Evolutionary conservation across 2,329 filamentous ascomycete species (phyloP).

Genomic region (Fusarium abutilonis): DNA sequence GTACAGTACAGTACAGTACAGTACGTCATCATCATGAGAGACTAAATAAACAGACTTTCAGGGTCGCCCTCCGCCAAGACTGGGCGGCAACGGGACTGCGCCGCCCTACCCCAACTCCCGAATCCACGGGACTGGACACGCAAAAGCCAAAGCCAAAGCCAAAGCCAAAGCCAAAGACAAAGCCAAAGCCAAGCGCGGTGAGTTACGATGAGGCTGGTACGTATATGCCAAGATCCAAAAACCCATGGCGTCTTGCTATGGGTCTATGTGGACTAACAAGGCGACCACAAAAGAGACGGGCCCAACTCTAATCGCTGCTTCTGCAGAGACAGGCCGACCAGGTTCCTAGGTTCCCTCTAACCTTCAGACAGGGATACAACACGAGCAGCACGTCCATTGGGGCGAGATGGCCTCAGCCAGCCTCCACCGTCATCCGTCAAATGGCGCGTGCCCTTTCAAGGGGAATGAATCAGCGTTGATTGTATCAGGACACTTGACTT

Average conservation of each 20-base stretch:
- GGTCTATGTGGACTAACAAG: slow-evolving; percentile 9
- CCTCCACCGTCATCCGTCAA: slow-evolving; percentile 23
- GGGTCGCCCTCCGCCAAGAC: slow-evolving; percentile 40
- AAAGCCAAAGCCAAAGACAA: too few relatives aligned
- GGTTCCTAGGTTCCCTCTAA: slow-evolving; percentile 28
- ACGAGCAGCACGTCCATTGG: slow-evolving; percentile 11
- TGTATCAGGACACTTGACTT: slow-evolving; percentile 25
- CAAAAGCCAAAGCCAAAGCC: too few relatives aligned
- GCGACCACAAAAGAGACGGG: slow-evolving; percentile 28
- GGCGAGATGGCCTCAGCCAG: slow-evolving; percentile 14
- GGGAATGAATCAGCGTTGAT: not conserved
- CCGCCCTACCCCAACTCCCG: slow-evolving; percentile 31
- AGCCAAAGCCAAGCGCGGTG: slow-evolving; percentile 4
- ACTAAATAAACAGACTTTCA: slow-evolving; percentile 26
- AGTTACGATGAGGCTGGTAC: not conserved
- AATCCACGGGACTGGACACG: slow-evolving; percentile 31
- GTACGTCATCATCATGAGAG: slow-evolving; percentile 11
- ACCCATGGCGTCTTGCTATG: slow-evolving; percentile 4
- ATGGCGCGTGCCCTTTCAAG: slow-evolving; percentile 44
- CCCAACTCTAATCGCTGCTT: slow-evolving; percentile 39
- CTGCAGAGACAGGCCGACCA: slow-evolving; percentile 16
- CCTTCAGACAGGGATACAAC: slow-evolving; percentile 29
- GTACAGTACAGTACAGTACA: not conserved
- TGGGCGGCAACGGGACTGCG: slow-evolving; percentile 39
- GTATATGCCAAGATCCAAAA: too few relatives aligned